Evolutionary conservation across 2,329 filamentous ascomycete species (phyloP).

Genomic region (Penicillium sp.): DNA sequence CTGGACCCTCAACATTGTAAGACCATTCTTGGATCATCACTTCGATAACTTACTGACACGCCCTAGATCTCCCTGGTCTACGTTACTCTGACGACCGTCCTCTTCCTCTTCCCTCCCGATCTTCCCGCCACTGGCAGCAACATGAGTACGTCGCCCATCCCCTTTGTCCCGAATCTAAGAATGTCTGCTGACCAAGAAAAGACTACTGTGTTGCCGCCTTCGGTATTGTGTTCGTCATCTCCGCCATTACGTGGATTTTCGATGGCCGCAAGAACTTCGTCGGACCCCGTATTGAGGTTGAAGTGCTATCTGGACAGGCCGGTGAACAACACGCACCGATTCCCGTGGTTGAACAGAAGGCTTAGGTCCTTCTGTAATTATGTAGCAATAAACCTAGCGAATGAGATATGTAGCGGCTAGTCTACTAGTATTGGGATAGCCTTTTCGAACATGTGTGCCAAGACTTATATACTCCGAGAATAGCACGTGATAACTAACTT

Average conservation of each 20-base stretch:
- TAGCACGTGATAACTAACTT: slow-evolving; percentile 7
- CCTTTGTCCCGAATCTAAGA: not conserved
- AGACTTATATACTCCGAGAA: slow-evolving; percentile 4
- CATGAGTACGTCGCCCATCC: slow-evolving; percentile 62
- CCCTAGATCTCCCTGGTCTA: slow-evolving; percentile 61
- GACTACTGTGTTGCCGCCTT: slow-evolving; percentile 56
- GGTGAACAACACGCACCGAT: slow-evolving; percentile 17
- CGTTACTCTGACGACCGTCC: slow-evolving; percentile 69
- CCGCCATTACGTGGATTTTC: slow-evolving; percentile 60
- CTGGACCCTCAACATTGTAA: slow-evolving; percentile 62
- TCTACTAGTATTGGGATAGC: not conserved
- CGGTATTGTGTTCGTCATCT: slow-evolving; percentile 60
- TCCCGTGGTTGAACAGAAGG: slow-evolving; percentile 21
- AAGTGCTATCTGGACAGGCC: slow-evolving; percentile 30
- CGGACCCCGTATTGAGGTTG: slow-evolving; percentile 53
- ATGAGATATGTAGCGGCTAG: not conserved
- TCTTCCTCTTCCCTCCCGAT: slow-evolving; percentile 73
- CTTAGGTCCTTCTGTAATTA: not conserved
- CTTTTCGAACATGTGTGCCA: not conserved
- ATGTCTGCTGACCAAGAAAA: slow-evolving; percentile 16
- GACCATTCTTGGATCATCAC: slow-evolving; percentile 4
- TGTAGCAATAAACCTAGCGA: not conserved
- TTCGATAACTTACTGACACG: slow-evolving; percentile 2
- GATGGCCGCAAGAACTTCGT: slow-evolving; percentile 64
- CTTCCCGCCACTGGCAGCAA: slow-evolving; percentile 64